These are phyloP conservation scores for Penicillium corylophilum DNA, from an alignment of 2,329 filamentous ascomycete species.

Conservation along the genomic window DNA sequence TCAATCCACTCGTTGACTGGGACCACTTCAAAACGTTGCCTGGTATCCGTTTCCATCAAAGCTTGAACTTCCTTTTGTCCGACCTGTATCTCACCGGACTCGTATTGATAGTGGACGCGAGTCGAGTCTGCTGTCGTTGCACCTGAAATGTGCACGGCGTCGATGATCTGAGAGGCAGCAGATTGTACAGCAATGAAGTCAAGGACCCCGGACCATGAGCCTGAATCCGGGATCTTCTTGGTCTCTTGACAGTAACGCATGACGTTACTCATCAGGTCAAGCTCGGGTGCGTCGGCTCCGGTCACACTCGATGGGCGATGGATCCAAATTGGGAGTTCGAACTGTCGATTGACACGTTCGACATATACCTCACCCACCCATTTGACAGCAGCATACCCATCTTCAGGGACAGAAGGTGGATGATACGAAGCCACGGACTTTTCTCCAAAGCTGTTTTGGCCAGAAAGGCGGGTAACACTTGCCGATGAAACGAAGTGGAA, in stretches of 20 bases:
- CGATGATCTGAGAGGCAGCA: conserved; percentile 15
- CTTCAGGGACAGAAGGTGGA: conserved; percentile 28
- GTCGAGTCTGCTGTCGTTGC: not conserved
- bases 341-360: conserved; percentile 24
- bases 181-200: conserved; percentile 23
- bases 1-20: conserved; percentile 17
- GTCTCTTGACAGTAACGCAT: conserved; percentile 17
- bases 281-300: conserved; percentile 16
- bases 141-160: conserved; percentile 9
- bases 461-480: conserved; percentile 17
- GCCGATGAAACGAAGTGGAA: conserved; percentile 34
- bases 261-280: conserved; percentile 24
- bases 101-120: conserved; percentile 7
- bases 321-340: conserved; percentile 27
- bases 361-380: conserved; percentile 43
- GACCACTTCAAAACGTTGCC: conserved; percentile 10
- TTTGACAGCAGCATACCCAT: conserved; percentile 41
- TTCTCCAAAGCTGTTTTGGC: conserved; percentile 15
- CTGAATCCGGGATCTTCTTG: conserved; percentile 15
- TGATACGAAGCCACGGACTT: conserved; percentile 11
- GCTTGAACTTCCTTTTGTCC: conserved; percentile 16
- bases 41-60: conserved; percentile 13
- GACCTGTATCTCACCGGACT: conserved; percentile 19
- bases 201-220: conserved; percentile 18
- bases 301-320: conserved; percentile 31